Evolutionary conservation across 2,329 filamentous ascomycete species (phyloP).

Genomic region (Sporothrix pallida): DNA sequence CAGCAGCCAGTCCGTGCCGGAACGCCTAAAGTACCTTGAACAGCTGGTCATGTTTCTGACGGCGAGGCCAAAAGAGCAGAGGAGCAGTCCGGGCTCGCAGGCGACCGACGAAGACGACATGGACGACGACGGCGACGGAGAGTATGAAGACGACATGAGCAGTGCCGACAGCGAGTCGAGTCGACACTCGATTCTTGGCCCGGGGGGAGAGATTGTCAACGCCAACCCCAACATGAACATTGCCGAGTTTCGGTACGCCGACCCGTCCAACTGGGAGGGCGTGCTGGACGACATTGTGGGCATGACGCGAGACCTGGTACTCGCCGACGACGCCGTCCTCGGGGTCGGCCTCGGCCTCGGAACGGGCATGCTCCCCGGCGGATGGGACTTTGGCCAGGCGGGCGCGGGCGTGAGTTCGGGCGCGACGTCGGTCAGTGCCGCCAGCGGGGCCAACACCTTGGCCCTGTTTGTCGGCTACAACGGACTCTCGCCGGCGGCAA

Average conservation of each 20-base stretch:
- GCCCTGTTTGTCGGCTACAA: conserved; percentile 30
- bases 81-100: background rate
- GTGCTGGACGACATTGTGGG: conserved; percentile 40
- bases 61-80: background rate
- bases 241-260: conserved; percentile 41
- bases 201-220: background rate
- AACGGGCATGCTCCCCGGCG: background rate
- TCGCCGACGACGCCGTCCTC: background rate
- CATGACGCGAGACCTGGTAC: conserved; percentile 34
- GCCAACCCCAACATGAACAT: conserved; percentile 27
- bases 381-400: conserved; percentile 29
- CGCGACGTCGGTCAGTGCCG: background rate
- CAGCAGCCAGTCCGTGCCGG: conserved; percentile 15
- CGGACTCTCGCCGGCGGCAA: conserved; percentile 38
- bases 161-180: background rate
- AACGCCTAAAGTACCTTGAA: conserved; percentile 33
- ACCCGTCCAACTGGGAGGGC: conserved; percentile 43
- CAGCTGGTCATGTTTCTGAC: conserved; percentile 29
- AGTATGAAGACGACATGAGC: background rate
- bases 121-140: background rate
- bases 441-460: background rate
- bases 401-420: background rate
- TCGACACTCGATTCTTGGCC: background rate
- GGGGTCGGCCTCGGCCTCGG: no score
- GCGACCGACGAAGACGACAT: background rate